These are phyloP conservation scores for Mucor mucedo DNA, from an alignment of 371 early-diverging fungal genomes.

Conservation along the genomic window DNA sequence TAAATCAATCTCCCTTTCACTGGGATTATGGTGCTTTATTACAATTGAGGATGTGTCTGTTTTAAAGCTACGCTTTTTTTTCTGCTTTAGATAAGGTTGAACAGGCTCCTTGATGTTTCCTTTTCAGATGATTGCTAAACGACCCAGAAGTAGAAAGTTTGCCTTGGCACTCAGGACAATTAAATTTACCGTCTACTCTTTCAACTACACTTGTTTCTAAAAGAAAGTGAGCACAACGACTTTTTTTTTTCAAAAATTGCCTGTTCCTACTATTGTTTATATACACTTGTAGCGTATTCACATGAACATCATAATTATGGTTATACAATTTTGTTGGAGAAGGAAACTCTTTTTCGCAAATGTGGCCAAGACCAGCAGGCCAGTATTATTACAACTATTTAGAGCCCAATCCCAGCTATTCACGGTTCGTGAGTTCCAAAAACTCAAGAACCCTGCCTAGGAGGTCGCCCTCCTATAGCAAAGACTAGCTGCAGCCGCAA, in stretches of 20 bases:
- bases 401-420: too few relatives aligned
- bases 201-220: too few relatives aligned
- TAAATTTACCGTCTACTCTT: not conserved
- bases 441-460: too few relatives aligned
- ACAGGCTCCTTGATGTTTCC: not conserved
- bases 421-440: too few relatives aligned
- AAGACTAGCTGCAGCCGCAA: too few relatives aligned
- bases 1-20: too few relatives aligned
- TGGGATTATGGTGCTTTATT: too few relatives aligned
- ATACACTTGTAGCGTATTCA: slow-evolving; percentile 3
- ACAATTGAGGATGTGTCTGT: not conserved
- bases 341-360: slow-evolving; percentile 14
- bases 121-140: slow-evolving; percentile 1
- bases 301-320: slow-evolving; percentile 10
- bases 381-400: too few relatives aligned
- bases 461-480: too few relatives aligned
- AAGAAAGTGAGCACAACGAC: too few relatives aligned
- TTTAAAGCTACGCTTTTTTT: not conserved
- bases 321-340: slow-evolving; percentile 16
- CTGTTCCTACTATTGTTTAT: slow-evolving; percentile 13
- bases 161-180: slow-evolving; percentile 6
- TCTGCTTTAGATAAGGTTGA: not conserved
- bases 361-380: not conserved
- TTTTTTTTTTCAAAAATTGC: too few relatives aligned
- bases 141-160: slow-evolving; percentile 4